phyloP scores from a whole-genome alignment of 1,139 yeast genomes.

The Taphrina pruni region DNA sequence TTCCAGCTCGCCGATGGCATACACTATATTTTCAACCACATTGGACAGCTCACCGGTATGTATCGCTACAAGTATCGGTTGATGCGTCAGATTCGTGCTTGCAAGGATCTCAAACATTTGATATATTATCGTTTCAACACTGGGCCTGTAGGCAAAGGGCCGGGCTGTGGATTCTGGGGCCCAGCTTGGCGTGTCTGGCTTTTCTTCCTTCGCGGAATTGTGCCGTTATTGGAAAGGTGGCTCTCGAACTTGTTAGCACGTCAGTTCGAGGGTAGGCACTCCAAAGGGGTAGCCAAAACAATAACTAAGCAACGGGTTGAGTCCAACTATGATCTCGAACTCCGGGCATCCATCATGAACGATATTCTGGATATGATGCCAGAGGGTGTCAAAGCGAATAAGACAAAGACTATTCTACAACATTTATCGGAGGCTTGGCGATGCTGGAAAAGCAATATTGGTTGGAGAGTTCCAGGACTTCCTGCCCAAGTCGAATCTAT shows the following conservation, averaged over 20 bases:
- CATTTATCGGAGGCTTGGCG: conserved; percentile 99
- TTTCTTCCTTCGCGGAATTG: conserved; percentile 87
- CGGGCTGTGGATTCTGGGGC: conserved; percentile 99
- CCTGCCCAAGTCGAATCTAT: conserved; percentile 89
- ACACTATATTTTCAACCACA: conserved; percentile 83
- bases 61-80: conserved; percentile 96
- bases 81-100: conserved; percentile 96
- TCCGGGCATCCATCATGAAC: conserved; percentile 92
- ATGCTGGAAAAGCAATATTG: conserved; percentile 98
- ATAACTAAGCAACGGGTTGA: conserved; percentile 95
- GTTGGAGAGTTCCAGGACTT: conserved; percentile 97
- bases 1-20: conserved; percentile 94
- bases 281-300: conserved; percentile 90
- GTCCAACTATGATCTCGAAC: conserved; percentile 89
- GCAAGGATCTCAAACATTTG: conserved; percentile 92
- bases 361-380: conserved; percentile 98
- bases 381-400: conserved; percentile 85
- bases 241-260: conserved; percentile 86
- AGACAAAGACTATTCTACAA: conserved; percentile 84
- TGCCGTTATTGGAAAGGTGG: conserved; percentile 94
- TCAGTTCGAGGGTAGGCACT: conserved; percentile 93
- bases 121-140: conserved; percentile 80
- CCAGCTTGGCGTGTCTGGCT: conserved; percentile 99
- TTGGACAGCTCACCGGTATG: conserved; percentile 95
- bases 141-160: conserved; percentile 85